Percentiles rank a stretch among this genome's conserved stretches.
Conservation (phyloP, 1,139 yeast genomes). For the Arxiozyma heterogenica region DNA sequence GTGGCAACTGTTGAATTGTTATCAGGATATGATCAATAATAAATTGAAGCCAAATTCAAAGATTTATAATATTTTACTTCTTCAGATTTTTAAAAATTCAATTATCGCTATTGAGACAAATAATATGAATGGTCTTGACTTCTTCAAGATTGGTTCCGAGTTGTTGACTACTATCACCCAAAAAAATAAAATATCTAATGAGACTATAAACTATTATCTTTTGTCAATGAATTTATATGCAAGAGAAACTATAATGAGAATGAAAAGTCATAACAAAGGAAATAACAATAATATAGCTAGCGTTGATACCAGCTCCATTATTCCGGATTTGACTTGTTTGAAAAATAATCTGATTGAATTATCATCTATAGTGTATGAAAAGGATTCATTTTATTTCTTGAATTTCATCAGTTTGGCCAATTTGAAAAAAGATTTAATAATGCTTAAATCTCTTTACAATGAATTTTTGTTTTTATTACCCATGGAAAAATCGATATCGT, state of each 20-base stretch:
- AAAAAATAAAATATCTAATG: slow-evolving; percentile 28
- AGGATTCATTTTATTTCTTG: slow-evolving; percentile 29
- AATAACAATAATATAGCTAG: background rate
- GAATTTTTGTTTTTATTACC: slow-evolving; percentile 27
- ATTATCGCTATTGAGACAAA: slow-evolving; percentile 32
- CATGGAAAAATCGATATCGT: slow-evolving; percentile 4
- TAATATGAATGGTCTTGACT: slow-evolving; percentile 42
- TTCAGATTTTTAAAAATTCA: slow-evolving; percentile 44
- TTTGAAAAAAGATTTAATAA: slow-evolving; percentile 26
- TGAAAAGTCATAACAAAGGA: background rate
- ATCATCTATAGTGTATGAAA: slow-evolving; percentile 18
- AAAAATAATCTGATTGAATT: slow-evolving; percentile 7
- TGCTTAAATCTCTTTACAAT: slow-evolving; percentile 29
- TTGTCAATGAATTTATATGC: slow-evolving; percentile 33
- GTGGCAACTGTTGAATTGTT: slow-evolving; percentile 54
- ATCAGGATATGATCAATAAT: slow-evolving; percentile 51
- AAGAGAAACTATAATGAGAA: slow-evolving; percentile 15
- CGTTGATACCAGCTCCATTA: background rate
- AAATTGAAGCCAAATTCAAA: slow-evolving; percentile 45
- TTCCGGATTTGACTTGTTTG: slow-evolving; percentile 8
- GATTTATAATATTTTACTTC: slow-evolving; percentile 47
- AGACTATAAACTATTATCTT: slow-evolving; percentile 28
- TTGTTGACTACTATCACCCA: slow-evolving; percentile 42
- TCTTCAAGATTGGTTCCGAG: slow-evolving; percentile 54
- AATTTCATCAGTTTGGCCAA: slow-evolving; percentile 31